These are phyloP conservation scores for Sporothrix pseudoabietina DNA, from an alignment of 2,329 filamentous ascomycete species.

Conservation along the genomic window DNA sequence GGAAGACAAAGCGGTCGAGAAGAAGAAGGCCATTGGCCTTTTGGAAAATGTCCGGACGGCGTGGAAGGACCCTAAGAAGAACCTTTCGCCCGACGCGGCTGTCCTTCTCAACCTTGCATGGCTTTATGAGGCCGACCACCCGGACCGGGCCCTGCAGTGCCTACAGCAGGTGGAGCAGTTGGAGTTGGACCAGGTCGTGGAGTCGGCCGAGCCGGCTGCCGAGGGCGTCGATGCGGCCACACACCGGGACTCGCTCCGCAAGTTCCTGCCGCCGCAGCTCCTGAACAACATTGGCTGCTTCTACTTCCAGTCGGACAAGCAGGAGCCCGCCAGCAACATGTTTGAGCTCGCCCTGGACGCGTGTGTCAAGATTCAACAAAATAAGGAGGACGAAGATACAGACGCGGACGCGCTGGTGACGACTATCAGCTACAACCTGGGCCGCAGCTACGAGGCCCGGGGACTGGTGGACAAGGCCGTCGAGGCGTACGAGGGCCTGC, in stretches of 20 bases:
- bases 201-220: slow-evolving; percentile 63
- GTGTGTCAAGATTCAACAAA: slow-evolving; percentile 76
- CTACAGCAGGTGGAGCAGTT: slow-evolving; percentile 89
- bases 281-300: slow-evolving; percentile 98
- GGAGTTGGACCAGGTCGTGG: slow-evolving; percentile 75
- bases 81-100: slow-evolving; percentile 75
- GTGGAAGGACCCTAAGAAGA: slow-evolving; percentile 93
- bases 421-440: slow-evolving; percentile 95
- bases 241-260: slow-evolving; percentile 65
- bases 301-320: slow-evolving; percentile 83
- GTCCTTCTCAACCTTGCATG: slow-evolving; percentile 90
- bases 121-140: slow-evolving; percentile 81
- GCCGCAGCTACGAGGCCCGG: slow-evolving; percentile 86
- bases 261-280: slow-evolving; percentile 81
- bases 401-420: slow-evolving; percentile 92
- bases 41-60: slow-evolving; percentile 81
- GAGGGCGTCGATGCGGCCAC: slow-evolving; percentile 62
- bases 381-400: slow-evolving; percentile 67
- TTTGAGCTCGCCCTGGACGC: slow-evolving; percentile 91
- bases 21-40: slow-evolving; percentile 81
- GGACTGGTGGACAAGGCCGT: slow-evolving; percentile 79
- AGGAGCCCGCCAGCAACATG: slow-evolving; percentile 75
- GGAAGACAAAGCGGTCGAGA: slow-evolving; percentile 84
- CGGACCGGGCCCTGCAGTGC: slow-evolving; percentile 90
- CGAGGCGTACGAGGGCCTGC: slow-evolving; percentile 82